Percentiles rank a stretch among this genome's conserved stretches.
Evolutionary conservation across 73 alveolate genomes (phyloP).

Genomic region (Paramecium bursaria): DNA sequence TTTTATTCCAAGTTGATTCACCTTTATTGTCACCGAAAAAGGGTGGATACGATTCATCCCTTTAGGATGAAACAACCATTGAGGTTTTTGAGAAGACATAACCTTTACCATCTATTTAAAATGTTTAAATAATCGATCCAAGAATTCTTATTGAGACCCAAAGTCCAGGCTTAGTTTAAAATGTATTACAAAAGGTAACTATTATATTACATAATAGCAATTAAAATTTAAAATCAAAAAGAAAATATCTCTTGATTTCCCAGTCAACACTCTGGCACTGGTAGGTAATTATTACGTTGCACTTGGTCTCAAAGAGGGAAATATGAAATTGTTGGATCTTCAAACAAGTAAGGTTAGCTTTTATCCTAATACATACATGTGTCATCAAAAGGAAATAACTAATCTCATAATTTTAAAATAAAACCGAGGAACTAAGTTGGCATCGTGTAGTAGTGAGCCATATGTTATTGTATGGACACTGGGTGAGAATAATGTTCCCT

Average conservation of each 20-base stretch:
- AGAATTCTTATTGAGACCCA: slow-evolving; percentile 7
- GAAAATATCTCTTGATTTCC: slow-evolving; percentile 18
- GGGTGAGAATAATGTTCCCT: slow-evolving; percentile 58
- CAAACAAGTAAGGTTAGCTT: slow-evolving; percentile 47
- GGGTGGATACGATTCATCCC: too few relatives aligned
- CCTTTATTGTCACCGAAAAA: too few relatives aligned
- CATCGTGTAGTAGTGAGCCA: slow-evolving; percentile 42
- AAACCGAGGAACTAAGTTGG: slow-evolving; percentile 40
- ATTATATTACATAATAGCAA: not conserved
- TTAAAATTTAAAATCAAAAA: slow-evolving; percentile 31
- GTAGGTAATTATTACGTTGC: slow-evolving; percentile 28
- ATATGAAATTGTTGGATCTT: slow-evolving; percentile 15
- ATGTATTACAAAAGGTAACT: not conserved
- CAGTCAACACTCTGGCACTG: slow-evolving; percentile 13
- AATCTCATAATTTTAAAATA: not conserved
- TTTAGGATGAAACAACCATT: too few relatives aligned
- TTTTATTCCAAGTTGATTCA: not conserved
- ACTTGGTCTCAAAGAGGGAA: slow-evolving; percentile 37
- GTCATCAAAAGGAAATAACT: slow-evolving; percentile 11
- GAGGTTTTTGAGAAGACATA: too few relatives aligned
- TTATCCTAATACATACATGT: slow-evolving; percentile 37
- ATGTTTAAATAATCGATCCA: slow-evolving; percentile 26
- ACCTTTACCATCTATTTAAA: not conserved
- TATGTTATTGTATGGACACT: slow-evolving; percentile 49
- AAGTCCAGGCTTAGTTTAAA: too few relatives aligned